Evolutionary conservation across 768 basidiomycete genomes (phyloP).

Genomic region (Lactarius akahatsu): DNA sequence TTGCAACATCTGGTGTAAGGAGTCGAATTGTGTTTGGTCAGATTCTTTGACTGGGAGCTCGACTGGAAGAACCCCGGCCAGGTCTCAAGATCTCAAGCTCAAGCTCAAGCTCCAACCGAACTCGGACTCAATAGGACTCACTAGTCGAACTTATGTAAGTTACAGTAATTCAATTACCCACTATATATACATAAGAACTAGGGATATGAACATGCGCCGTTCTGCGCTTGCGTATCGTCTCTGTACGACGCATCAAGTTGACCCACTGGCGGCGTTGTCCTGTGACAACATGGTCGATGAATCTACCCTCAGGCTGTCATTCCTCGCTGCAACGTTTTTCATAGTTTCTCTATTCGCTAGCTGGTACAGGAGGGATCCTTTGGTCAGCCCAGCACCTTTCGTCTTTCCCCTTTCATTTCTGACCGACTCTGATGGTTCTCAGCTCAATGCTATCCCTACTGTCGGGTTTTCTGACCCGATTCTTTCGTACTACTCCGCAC

Average conservation of each 20-base stretch:
- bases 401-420: not conserved
- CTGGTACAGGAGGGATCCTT: not conserved
- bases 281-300: slow-evolving; percentile 9
- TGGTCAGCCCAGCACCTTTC: not conserved
- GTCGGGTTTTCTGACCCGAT: not conserved
- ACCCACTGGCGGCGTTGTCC: not conserved
- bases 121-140: too few relatives aligned
- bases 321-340: not conserved
- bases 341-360: not conserved
- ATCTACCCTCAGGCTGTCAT: not conserved
- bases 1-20: too few relatives aligned
- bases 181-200: too few relatives aligned
- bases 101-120: too few relatives aligned
- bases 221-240: not conserved
- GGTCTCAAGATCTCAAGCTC: too few relatives aligned
- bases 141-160: too few relatives aligned
- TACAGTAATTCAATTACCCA: too few relatives aligned
- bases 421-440: not conserved
- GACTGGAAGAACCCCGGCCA: too few relatives aligned
- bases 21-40: too few relatives aligned
- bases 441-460: not conserved
- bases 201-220: too few relatives aligned
- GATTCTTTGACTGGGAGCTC: too few relatives aligned
- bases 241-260: too few relatives aligned
- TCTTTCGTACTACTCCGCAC: not conserved